phyloP scores from a whole-genome alignment of 2,329 filamentous ascomycete species.

The Botrytis hyacinthi region DNA sequence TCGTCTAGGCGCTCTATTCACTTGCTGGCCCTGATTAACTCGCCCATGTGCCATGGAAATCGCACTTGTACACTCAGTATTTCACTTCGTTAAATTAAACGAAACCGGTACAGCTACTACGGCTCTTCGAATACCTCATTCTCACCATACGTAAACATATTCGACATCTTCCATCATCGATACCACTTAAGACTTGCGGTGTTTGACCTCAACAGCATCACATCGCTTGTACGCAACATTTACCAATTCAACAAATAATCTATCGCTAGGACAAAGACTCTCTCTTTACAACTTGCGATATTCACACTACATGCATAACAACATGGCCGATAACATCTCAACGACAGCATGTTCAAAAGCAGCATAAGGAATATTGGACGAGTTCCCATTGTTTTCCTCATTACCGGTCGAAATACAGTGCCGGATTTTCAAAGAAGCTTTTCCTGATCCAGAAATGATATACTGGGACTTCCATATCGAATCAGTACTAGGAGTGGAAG shows the following conservation, averaged over 20 bases:
- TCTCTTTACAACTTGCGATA: neutral
- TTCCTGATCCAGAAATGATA: neutral
- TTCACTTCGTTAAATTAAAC: neutral
- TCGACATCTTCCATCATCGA: neutral
- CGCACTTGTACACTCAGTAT: neutral
- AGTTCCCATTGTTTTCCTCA: neutral
- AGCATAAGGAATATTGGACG: fast-evolving
- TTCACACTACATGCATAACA: fast-evolving
- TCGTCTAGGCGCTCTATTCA: neutral
- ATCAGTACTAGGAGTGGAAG: fast-evolving
- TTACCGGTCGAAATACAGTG: neutral
- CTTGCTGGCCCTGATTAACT: too few species aligned
- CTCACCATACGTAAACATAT: neutral
- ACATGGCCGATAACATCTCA: neutral
- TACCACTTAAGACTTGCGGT: neutral
- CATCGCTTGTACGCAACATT: neutral
- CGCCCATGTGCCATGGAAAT: neutral
- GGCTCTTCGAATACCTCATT: too few species aligned
- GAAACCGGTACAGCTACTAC: neutral
- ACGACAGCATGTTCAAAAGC: too few species aligned
- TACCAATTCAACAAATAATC: neutral
- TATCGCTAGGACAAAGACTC: neutral
- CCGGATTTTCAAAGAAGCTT: neutral
- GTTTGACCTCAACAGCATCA: neutral
- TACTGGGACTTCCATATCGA: fast-evolving